Base-by-base conservation (phyloP, 768 basidiomycete species). In the Phylloporus sp. region DNA sequence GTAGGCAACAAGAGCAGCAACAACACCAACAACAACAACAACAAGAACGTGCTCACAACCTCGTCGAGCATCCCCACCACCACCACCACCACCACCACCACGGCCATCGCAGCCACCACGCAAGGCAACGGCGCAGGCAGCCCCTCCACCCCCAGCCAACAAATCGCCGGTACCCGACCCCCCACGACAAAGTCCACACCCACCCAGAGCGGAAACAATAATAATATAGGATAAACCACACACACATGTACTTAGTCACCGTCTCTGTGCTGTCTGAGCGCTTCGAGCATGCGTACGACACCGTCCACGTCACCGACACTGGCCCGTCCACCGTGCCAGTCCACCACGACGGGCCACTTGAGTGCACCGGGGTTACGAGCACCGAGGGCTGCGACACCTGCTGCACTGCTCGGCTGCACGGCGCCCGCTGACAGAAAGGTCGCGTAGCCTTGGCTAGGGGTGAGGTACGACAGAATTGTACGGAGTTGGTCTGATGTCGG, bases 331-430 rank as follows among this genome's bases (percentile, higher is more conserved):
- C 73, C 77, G 15, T 73, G 69, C 88, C 88, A 91, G 58, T 91
- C 82, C 2, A 91, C 88, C 0, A 91, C 85, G 41, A 91, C 77
- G 0, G 88, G 88, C 87, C 86, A 91, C 53, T 82, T 87, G 57
- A 89, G 67, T 15, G 79, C 80, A 13, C 73, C 74, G 1, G 82
- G 85, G 50, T 82, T 82, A 65, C 74, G 72, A 39, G 70, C 58
- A 0, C 74, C 86, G 10, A 88, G 73, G 26, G 75, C 68, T 3
- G 70, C 70, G 9, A 90, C 70, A 8, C 67, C 77, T 6, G 75
- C 67, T 0, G 78, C 58, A 24, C 67, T 77, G 7, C 79, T 72
- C 0, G 76, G 69, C 52, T 61, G 65, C 12, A 71, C 71, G 2
- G 66, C 67, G 18, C 69, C 52, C 0, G 79, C 70, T 1, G 86